Base-by-base conservation (phyloP, 495 filamentous ascomycete genomes). In the Aspergillus asperescens region DNA sequence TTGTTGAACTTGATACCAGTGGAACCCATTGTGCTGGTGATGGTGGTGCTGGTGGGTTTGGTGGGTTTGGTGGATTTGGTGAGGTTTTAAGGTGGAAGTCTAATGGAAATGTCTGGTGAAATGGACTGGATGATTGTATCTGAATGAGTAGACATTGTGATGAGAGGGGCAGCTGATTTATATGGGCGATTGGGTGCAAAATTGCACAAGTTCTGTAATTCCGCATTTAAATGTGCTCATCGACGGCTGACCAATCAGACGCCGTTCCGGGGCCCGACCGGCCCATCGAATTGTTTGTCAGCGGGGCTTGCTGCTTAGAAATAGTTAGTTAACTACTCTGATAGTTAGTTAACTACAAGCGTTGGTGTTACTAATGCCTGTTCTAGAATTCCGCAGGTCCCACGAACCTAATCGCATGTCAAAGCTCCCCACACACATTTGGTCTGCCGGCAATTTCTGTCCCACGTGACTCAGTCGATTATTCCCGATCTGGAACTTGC, bases 1-100 rank as follows among this genome's bases (percentile, higher is more conserved):
- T 73, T 74, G 52, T 67, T 70, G 62, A 68, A 70, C 56, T 62
- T 57, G 31, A 56, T 50, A 39, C 51, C 54, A 49, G 34, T 59
- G 47, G 62, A 67, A 56, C 64, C 62, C 66, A 69, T 69, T 61
- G 41, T 63, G 58, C 4, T 23, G 29, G 39, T 32, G 46, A 5
- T 49, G 29, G 7, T 35, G 13, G 44, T n/a, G n/a, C n/a, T n/a
- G n/a, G n/a, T n/a, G n/a, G n/a, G n/a, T n/a, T n/a, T n/a, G n/a
- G n/a, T n/a, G n/a, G n/a, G n/a, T n/a, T n/a, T n/a, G n/a, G n/a
- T n/a, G n/a, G n/a, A n/a, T n/a, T n/a, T n/a, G n/a, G n/a, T n/a
- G n/a, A n/a, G n/a, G n/a, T 20, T 34, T 31, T 13, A 20, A 13
- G 44, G 29, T 25, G 23, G 12, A 16, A 25, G 39, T 25, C n/a